Evolutionary conservation across 257 asterid genomes (phyloP).

Genomic region (Galeopsis tetrahit): DNA sequence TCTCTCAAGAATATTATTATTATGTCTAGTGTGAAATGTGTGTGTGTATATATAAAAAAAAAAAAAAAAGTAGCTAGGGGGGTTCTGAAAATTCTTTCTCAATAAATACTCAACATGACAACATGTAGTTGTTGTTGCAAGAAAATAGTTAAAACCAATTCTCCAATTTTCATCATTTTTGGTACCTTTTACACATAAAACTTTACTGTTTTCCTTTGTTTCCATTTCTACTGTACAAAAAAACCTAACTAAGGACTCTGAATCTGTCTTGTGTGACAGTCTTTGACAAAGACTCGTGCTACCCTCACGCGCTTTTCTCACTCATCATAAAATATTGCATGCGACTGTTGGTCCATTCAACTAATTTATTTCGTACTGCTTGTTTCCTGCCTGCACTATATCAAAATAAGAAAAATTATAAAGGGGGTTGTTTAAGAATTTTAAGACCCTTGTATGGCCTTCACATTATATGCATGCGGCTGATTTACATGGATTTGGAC

Average conservation of each 20-base stretch:
- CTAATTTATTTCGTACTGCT: not conserved
- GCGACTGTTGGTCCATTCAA: slow-evolving; percentile 31
- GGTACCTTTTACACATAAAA: slow-evolving; percentile 17
- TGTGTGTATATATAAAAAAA: too few relatives aligned
- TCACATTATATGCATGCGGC: not conserved
- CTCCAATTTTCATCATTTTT: slow-evolving; percentile 25
- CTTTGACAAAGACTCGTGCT: slow-evolving; percentile 44
- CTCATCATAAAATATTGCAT: not conserved
- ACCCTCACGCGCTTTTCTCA: slow-evolving; percentile 35
- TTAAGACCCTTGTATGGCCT: slow-evolving; percentile 30
- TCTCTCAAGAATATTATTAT: not conserved
- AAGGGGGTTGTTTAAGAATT: slow-evolving; percentile 7
- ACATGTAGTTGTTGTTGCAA: slow-evolving; percentile 42
- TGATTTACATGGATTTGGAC: slow-evolving; percentile 26
- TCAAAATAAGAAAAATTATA: not conserved
- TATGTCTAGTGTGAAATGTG: too few relatives aligned
- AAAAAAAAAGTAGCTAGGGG: not conserved
- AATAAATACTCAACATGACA: slow-evolving; percentile 38
- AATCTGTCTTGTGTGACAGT: slow-evolving; percentile 42
- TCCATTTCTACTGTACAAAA: slow-evolving; percentile 36
- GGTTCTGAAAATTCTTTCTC: slow-evolving; percentile 41
- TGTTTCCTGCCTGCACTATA: not conserved
- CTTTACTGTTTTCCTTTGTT: slow-evolving; percentile 30
- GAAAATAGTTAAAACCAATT: slow-evolving; percentile 43
- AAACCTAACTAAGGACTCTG: slow-evolving; percentile 37